Evolutionary conservation across 306 rosid genomes (phyloP).

Genomic region (Cicer chorassanicum): DNA sequence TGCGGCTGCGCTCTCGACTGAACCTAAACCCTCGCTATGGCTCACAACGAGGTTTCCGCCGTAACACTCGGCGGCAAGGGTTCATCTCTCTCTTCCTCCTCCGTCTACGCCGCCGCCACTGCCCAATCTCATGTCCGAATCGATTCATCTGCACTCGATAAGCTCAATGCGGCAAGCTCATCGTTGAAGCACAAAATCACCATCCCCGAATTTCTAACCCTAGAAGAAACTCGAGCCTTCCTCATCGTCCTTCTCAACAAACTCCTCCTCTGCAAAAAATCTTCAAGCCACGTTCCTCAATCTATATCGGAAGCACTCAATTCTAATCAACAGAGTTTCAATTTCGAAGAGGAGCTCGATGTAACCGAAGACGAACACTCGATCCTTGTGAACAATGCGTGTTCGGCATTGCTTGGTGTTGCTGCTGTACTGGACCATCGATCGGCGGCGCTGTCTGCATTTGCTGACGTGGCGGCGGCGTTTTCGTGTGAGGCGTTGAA

Average conservation of each 20-base stretch:
- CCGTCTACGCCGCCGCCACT: slow-evolving; percentile 63
- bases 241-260: slow-evolving; percentile 70
- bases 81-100: slow-evolving; percentile 69
- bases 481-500: slow-evolving; percentile 80
- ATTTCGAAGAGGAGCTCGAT: slow-evolving; percentile 41
- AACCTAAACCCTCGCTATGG: slow-evolving; percentile 53
- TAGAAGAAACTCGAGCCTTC: slow-evolving; percentile 57
- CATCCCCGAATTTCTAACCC: slow-evolving; percentile 53
- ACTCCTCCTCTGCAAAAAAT: slow-evolving; percentile 53
- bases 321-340: slow-evolving; percentile 30
- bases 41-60: slow-evolving; percentile 53
- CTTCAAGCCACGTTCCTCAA: slow-evolving; percentile 48
- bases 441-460: slow-evolving; percentile 54
- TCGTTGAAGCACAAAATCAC: slow-evolving; percentile 35
- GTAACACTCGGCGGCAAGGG: slow-evolving; percentile 81
- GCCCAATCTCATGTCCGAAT: slow-evolving; percentile 55
- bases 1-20: not conserved
- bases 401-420: slow-evolving; percentile 53
- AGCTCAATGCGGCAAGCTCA: slow-evolving; percentile 22
- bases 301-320: slow-evolving; percentile 57
- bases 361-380: slow-evolving; percentile 59
- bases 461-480: slow-evolving; percentile 69
- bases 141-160: slow-evolving; percentile 70
- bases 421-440: slow-evolving; percentile 67
- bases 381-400: slow-evolving; percentile 42